phyloP scores from a whole-genome alignment of 306 rosid species.

The Dalbergia cultrata region DNA sequence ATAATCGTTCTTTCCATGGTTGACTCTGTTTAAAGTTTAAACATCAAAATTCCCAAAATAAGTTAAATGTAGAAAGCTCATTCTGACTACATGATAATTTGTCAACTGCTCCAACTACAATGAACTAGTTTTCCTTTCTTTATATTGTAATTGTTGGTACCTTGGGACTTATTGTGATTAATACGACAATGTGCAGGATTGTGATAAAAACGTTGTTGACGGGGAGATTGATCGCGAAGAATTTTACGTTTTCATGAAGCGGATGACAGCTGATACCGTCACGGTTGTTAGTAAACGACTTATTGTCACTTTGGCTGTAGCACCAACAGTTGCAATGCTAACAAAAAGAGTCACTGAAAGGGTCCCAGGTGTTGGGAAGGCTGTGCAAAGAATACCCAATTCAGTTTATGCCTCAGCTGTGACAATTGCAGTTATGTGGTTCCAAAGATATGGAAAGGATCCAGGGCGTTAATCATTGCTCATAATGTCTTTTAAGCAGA shows the following conservation, averaged over 20 bases:
- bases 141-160: not conserved
- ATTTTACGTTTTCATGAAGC: conserved; percentile 62
- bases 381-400: conserved; percentile 75
- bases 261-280: conserved; percentile 68
- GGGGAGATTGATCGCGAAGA: conserved; percentile 68
- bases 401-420: conserved; percentile 77
- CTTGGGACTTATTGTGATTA: conserved; percentile 20
- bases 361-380: conserved; percentile 81
- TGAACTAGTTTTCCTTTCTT: not conserved
- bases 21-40: conserved; percentile 35
- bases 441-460: conserved; percentile 55
- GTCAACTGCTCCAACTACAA: conserved; percentile 30
- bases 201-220: conserved; percentile 65
- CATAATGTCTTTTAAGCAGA: conserved; percentile 29
- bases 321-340: conserved; percentile 81
- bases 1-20: not conserved
- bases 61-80: not conserved
- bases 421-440: conserved; percentile 63
- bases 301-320: conserved; percentile 74
- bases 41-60: not conserved
- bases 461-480: not conserved
- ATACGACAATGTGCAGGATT: conserved; percentile 55
- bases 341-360: conserved; percentile 93
- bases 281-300: conserved; percentile 68
- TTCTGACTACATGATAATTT: not conserved